Evolutionary conservation across 2,329 filamentous ascomycete genomes (phyloP), one percentile per base, ranked within the genome.

Genomic region (Beauveria sp.): DNA sequence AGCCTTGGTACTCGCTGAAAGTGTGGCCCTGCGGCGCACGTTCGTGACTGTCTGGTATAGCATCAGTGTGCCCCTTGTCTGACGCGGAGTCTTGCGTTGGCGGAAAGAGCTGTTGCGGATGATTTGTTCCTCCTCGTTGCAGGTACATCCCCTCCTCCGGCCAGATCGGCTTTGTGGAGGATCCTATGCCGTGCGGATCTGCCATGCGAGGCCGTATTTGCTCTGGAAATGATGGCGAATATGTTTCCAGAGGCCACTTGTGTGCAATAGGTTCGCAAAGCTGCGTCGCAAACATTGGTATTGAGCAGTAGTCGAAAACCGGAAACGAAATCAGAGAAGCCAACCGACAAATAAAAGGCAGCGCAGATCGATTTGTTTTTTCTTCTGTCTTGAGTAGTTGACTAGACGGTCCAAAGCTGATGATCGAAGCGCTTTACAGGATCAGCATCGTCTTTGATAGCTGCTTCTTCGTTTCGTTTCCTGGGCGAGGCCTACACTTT

Each of bases 241-340:
- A 31, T 22, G 52, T 62, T 5, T 58, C 61, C 48, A 59, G 49
- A 42, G 61, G 61, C 61, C 61, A 62, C 61, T 62, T 62, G 61
- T 58, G 61, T 59, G 54, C 54, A 53, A 53, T 58, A 58, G 53
- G 46, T 40, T 62, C 61, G 61, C 61, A 62, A 62, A 59, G 26
- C 43, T 58, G 54, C 54, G 61, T 58, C 42, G 61, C 61, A 58
- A 62, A 58, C 61, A 62, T 62, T 53, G 61, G 54, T 59, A 52
- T 58, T 38, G 51, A 40, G 10, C 26, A 16, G 59, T 14, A 43
- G 20, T 60, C 59, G 51, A 61, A 7, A 31, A 55, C 49, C 14
- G 16, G 20, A 42, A 61, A 31, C 26, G 14, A 53, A 61, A 54
- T 54, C 58, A 60, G 48, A 60, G 16, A 42, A 24, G 24, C 57